phyloP scores from a whole-genome alignment of 1,284 basidiomycete genomes.

The Cutaneotrichosporon cavernicola region DNA sequence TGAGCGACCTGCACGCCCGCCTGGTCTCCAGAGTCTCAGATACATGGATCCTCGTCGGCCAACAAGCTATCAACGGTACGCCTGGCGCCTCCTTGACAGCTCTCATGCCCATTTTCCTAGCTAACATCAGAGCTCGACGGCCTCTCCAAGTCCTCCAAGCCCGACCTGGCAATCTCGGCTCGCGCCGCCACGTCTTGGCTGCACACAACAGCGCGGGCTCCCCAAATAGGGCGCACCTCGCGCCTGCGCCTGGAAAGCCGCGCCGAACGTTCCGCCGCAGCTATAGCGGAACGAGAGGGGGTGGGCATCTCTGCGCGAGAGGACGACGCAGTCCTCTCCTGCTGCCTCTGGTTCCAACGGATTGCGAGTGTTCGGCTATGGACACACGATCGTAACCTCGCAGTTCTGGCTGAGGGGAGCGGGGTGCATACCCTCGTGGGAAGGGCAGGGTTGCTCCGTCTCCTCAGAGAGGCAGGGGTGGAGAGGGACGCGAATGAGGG shows the following conservation, averaged over 20 bases:
- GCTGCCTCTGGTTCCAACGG: constrained; percentile 17
- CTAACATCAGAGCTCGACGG: constrained; percentile 24
- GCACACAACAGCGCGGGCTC: neutral
- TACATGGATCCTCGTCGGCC: constrained; percentile 14
- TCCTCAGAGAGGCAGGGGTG: constrained; percentile 1
- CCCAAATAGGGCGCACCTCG: neutral
- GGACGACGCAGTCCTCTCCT: constrained; percentile 20
- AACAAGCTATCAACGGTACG: constrained; percentile 18
- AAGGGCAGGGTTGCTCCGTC: neutral
- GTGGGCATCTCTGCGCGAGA: neutral
- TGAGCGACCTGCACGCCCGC: constrained; percentile 12
- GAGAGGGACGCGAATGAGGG: neutral
- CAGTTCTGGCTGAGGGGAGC: constrained; percentile 10
- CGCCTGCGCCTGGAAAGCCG: constrained; percentile 15
- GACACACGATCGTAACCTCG: constrained; percentile 14
- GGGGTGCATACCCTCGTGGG: constrained; percentile 5
- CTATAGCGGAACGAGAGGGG: neutral
- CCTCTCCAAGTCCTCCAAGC: constrained; percentile 8
- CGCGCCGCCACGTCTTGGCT: constrained; percentile 15
- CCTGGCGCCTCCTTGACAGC: no score
- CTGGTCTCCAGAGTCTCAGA: neutral
- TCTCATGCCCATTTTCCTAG: no score
- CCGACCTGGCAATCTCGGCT: constrained; percentile 6
- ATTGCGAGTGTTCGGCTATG: constrained; percentile 4
- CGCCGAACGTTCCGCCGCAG: neutral